These are phyloP conservation scores for Fusarium nisikadoi DNA, from an alignment of 2,329 filamentous ascomycete genomes.

Conservation along the genomic window DNA sequence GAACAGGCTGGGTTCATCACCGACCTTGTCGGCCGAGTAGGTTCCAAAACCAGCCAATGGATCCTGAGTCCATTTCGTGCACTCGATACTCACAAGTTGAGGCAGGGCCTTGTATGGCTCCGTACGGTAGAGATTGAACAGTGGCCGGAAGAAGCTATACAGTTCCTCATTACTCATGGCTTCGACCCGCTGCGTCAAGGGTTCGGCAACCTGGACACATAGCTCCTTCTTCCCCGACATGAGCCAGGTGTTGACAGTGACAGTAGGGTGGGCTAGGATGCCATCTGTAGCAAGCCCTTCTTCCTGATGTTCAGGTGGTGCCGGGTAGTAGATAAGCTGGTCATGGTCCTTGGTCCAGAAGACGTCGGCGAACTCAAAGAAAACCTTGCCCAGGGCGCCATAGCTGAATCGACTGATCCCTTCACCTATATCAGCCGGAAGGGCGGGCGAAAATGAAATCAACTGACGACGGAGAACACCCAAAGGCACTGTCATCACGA, in stretches of 20 bases:
- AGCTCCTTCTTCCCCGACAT: not conserved
- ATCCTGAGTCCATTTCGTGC: not conserved
- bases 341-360: not conserved
- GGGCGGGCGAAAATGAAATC: not conserved
- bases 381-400: not conserved
- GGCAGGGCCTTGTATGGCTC: not conserved
- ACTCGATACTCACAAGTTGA: not conserved
- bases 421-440: not conserved
- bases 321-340: not conserved
- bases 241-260: not conserved
- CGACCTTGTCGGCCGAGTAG: not conserved
- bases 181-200: not conserved
- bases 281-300: not conserved
- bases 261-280: not conserved
- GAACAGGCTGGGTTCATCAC: not conserved
- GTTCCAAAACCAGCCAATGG: not conserved
- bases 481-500: not conserved
- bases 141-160: not conserved
- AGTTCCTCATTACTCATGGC: not conserved
- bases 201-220: not conserved
- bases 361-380: not conserved
- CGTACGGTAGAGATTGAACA: not conserved
- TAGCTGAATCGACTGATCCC: not conserved
- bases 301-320: not conserved
- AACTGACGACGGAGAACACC: not conserved